These are phyloP conservation scores for Solanum sejunctum DNA, from an alignment of 257 asterid species.

Conservation along the genomic window DNA sequence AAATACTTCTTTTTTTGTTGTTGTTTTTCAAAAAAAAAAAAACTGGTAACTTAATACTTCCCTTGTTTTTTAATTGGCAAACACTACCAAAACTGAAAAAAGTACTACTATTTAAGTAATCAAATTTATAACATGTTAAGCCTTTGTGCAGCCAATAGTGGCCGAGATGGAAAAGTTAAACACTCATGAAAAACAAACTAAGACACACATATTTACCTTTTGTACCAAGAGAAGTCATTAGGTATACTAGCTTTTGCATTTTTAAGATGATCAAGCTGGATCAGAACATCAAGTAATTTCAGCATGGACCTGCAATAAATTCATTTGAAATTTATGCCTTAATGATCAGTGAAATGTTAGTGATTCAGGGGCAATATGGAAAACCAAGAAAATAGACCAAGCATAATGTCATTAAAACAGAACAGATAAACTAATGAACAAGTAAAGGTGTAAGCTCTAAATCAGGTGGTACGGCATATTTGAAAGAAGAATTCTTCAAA, in stretches of 20 bases:
- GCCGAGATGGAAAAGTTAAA: neutral
- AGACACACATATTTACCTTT: constrained; percentile 46
- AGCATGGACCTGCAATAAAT: constrained; percentile 81
- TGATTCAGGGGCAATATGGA: neutral
- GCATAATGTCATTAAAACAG: neutral
- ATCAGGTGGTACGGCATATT: neutral
- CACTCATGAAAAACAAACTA: neutral
- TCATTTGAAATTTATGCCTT: neutral
- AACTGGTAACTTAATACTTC: neutral
- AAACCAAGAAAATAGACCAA: neutral
- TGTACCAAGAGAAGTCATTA: constrained; percentile 98
- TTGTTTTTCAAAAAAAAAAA: neutral
- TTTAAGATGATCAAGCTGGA: constrained; percentile 98
- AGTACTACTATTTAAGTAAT: neutral
- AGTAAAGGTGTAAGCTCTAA: neutral
- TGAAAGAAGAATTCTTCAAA: neutral
- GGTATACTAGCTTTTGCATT: constrained; percentile 99
- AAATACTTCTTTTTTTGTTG: neutral
- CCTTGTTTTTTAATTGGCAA: neutral
- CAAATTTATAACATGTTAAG: neutral
- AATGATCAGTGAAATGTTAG: neutral
- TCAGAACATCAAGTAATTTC: constrained; percentile 81
- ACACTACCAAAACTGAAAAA: neutral
- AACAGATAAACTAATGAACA: neutral
- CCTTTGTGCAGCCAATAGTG: neutral